Percentiles rank a stretch among this genome's conserved stretches.
Evolutionary conservation across 1,139 yeast species (phyloP).

Genomic region (Barnettozyma hawaiiensis): DNA sequence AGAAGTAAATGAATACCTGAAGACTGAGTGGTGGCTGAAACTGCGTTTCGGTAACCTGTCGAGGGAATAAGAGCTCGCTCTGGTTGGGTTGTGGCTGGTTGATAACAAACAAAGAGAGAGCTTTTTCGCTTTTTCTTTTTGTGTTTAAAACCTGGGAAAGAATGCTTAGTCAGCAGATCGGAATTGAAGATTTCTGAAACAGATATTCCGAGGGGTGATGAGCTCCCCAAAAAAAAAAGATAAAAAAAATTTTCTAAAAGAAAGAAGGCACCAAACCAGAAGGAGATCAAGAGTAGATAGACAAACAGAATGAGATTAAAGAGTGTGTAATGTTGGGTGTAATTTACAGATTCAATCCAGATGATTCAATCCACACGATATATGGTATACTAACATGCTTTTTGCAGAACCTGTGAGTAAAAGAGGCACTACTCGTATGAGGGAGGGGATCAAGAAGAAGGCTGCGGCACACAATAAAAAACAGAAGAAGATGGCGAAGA

Average conservation of each 20-base stretch:
- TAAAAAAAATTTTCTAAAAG: no score
- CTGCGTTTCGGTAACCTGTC: no score
- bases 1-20: constrained; percentile 12
- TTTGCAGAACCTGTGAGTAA: constrained; percentile 61
- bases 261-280: not conserved
- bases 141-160: no score
- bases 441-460: constrained; percentile 94
- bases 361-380: no score
- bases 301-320: constrained; percentile 23
- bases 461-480: constrained; percentile 89
- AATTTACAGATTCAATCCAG: no score
- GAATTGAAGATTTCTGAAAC: no score
- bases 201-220: constrained; percentile 3
- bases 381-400: not conserved
- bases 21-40: no score
- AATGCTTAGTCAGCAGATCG: no score
- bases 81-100: no score
- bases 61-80: no score
- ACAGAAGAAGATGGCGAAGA: constrained; percentile 74
- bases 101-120: no score
- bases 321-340: constrained; percentile 24
- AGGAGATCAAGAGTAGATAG: not conserved
- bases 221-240: not conserved
- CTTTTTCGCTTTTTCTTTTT: no score
- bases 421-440: constrained; percentile 84